Base-by-base conservation (phyloP, 768 basidiomycete genomes). In the Clathrus columnatus region DNA sequence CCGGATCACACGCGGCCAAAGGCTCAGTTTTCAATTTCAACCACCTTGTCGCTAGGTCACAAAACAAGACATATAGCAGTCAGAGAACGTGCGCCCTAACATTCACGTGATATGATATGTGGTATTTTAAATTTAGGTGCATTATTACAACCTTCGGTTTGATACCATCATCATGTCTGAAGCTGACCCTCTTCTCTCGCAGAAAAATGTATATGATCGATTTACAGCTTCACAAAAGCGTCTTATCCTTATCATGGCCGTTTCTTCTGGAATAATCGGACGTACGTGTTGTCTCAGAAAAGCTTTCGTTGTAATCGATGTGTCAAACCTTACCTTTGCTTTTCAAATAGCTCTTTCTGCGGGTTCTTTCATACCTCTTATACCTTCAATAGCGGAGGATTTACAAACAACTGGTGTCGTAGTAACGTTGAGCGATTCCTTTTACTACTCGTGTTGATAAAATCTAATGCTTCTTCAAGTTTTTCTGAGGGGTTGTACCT, bases 361-460 rank as follows among this genome's bases (percentile, higher is more conserved):
- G 5, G 82, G 80, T 0, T 79, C 79, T 0, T 88, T 90, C 64
- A 75, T 87, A 2, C 87, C 87, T 0, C 80, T 81, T 0, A 84
- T 91, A 54, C 85, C 87, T 0, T 77, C 84, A 50, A 81, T 91
- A 47, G 80, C 87, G 6, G 67, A 65, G 23, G 87, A 91, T 56
- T 66, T 91, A 10, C 45, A 76, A 23, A 72, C 84, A 0, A 78
- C 84, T 0, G 75, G 75, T 0, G 61, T 76, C 17, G 65, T 83
- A 17, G 74, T 88, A 48, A 85, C 81, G 81, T 80, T 53, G 17
- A 65, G 50, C 16, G 18, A 36, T 36, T 36, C 10, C 4, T 14
- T 2, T 36, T n/a, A n/a, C n/a, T 36, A 11, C 7, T 36, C 7
- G 16, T 23, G 6, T 18, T 47, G 26, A 47, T 11, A 28, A 47